phyloP scores from a whole-genome alignment of 2,329 filamentous ascomycete species.

The Cladosporium sp. region DNA sequence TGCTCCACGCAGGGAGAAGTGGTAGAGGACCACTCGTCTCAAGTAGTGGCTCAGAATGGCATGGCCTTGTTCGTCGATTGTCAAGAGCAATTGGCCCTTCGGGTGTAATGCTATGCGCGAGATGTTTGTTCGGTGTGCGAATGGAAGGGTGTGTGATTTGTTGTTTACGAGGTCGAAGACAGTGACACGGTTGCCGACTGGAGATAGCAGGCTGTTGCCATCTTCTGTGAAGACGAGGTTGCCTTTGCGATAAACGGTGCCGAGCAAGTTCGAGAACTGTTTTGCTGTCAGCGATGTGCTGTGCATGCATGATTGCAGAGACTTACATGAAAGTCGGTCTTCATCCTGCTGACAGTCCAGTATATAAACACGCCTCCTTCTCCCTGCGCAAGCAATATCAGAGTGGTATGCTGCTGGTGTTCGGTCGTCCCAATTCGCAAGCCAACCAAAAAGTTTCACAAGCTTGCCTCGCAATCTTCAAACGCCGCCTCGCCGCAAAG shows the following conservation, averaged over 20 bases:
- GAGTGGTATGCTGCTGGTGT: not conserved
- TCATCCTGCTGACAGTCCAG: constrained; percentile 61
- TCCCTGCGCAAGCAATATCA: constrained; percentile 1
- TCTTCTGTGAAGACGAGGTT: constrained; percentile 96
- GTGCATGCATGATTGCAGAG: not conserved
- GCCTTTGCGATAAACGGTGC: constrained; percentile 96
- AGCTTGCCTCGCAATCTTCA: constrained; percentile 7
- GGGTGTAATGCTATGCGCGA: constrained; percentile 82
- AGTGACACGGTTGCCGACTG: constrained; percentile 91
- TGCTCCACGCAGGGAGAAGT: constrained; percentile 87
- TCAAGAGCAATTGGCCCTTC: constrained; percentile 84
- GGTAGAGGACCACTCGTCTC: constrained; percentile 80
- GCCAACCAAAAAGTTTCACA: constrained; percentile 4
- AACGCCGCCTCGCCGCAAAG: constrained; percentile 1
- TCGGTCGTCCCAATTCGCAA: not conserved
- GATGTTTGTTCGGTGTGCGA: constrained; percentile 93
- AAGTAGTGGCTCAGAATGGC: constrained; percentile 89
- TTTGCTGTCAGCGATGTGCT: constrained; percentile 1
- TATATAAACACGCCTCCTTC: not conserved
- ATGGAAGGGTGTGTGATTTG: constrained; percentile 80
- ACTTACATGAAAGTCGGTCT: constrained; percentile 94
- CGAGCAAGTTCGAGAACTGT: constrained; percentile 95
- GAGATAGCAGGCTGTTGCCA: constrained; percentile 91
- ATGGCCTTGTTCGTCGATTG: constrained; percentile 89
- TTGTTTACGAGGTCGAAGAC: constrained; percentile 96